Base-by-base conservation (phyloP, 495 filamentous ascomycete genomes). In the Sabuloglossum arenarium region DNA sequence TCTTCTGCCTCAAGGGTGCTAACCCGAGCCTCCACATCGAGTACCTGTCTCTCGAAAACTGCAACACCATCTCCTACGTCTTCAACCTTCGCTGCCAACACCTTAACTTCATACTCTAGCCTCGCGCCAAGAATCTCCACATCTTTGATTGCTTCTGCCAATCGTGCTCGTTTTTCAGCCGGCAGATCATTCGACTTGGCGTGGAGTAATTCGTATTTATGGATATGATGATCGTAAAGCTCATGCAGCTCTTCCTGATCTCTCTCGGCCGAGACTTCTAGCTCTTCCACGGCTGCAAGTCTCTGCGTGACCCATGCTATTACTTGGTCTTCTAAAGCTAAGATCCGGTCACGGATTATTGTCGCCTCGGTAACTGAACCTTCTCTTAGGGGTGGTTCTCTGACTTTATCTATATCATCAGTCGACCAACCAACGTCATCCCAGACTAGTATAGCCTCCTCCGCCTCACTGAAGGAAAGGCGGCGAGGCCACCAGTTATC, bases 61-160 rank as follows among this genome's bases (percentile, higher is more conserved):
- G 66, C 70, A 10, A 94, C 75, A 0, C 85, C 85, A 52, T 86
- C 80, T 61, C 95, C 90, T 34, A 95, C 83, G 61, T 98, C 91
- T 58, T 84, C 78, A 31, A 96, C 84, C 62, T 86, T 88, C 21
- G 81, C 82, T 51, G 83, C 75, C 24, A 98, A 71, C 24, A 79
- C 83, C 53, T 79, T 77, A 34, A 97, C 78, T 69, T 98, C 93
- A 66, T 98, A 98, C 62, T 98, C 90, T 58, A 98, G 72, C 73
- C 90, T 91, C 23, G 86, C 86, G 6, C 81, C 80, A 43, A 95
- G 71, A 23, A 81, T 71, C 64, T 95, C 93, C 21, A 96, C 76
- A 58, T 88, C 85, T 64, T 82, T 85, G 56, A 93, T 74, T 29
- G 73, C 75, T 58, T 95, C 91, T 28, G 73, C 79, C 52, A 94